These are phyloP conservation scores for Ceraceosorus bombacis DNA, from an alignment of 1,284 basidiomycete genomes.

Conservation along the genomic window DNA sequence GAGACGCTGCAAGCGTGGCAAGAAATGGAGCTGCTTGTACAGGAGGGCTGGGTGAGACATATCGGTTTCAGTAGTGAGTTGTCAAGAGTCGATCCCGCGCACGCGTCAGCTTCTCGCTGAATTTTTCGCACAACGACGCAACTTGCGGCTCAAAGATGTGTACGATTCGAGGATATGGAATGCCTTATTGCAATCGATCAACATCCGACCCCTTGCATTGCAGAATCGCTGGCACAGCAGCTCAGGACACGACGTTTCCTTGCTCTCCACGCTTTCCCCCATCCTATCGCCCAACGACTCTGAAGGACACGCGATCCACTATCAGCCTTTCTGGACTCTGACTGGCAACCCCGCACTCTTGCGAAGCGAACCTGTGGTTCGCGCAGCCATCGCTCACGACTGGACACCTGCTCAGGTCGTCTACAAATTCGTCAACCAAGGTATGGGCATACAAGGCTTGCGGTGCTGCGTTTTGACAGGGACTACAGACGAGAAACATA, in stretches of 20 bases:
- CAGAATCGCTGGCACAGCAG: conserved; percentile 45
- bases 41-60: conserved; percentile 29
- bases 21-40: conserved; percentile 36
- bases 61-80: conserved; percentile 33
- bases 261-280: conserved; percentile 34
- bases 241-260: conserved; percentile 43
- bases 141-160: conserved; percentile 16
- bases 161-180: conserved; percentile 41
- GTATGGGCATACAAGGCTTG: conserved; percentile 34
- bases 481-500: conserved; percentile 30
- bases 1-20: conserved; percentile 38
- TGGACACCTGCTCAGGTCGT: conserved; percentile 36
- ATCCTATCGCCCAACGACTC: conserved; percentile 32
- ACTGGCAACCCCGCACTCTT: conserved; percentile 39
- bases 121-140: neutral
- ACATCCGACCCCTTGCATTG: conserved; percentile 16
- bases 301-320: conserved; percentile 17
- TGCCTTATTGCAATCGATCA: conserved; percentile 24
- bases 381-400: conserved; percentile 16
- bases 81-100: neutral
- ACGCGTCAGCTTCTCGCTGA: neutral
- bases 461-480: conserved; percentile 32
- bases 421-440: conserved; percentile 31
- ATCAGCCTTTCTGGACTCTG: conserved; percentile 46
- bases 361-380: conserved; percentile 20